Evolutionary conservation across 2,329 filamentous ascomycete genomes (phyloP).

Genomic region (Madurella mycetomatis): DNA sequence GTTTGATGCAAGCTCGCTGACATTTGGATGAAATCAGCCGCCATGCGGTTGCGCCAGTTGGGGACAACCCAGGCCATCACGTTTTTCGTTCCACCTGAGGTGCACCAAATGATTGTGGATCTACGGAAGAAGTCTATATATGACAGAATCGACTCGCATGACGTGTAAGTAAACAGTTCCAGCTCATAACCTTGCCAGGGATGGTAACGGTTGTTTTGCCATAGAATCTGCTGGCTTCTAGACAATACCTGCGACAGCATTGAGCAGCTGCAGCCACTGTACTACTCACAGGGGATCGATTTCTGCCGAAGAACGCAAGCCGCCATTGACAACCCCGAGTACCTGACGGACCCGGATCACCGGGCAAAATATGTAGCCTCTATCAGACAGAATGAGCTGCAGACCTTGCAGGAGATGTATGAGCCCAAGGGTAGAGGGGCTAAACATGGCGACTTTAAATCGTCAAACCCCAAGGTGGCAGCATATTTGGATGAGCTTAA

Average conservation of each 20-base stretch:
- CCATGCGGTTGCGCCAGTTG: constrained; percentile 61
- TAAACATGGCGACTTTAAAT: constrained; percentile 21
- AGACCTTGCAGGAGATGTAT: constrained; percentile 57
- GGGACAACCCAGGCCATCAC: constrained; percentile 49
- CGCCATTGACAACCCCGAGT: constrained; percentile 37
- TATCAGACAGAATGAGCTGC: constrained; percentile 50
- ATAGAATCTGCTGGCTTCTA: constrained; percentile 54
- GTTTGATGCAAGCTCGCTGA: not conserved
- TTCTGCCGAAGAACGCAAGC: constrained; percentile 56
- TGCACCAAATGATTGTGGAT: constrained; percentile 57
- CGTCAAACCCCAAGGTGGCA: constrained; percentile 20
- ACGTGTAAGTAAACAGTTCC: constrained; percentile 36
- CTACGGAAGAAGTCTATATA: constrained; percentile 29
- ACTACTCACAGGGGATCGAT: constrained; percentile 56
- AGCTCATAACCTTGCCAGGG: too few species aligned
- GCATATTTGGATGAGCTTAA: constrained; percentile 33
- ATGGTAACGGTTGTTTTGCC: not conserved
- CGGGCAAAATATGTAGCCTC: constrained; percentile 39
- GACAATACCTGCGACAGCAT: constrained; percentile 58
- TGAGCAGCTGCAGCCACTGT: constrained; percentile 55
- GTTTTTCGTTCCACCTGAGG: constrained; percentile 56
- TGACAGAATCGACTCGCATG: constrained; percentile 39
- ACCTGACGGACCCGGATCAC: constrained; percentile 33
- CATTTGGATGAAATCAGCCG: constrained; percentile 35
- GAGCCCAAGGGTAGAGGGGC: constrained; percentile 27